These are phyloP conservation scores for Bacidia rubella DNA, from an alignment of 495 filamentous ascomycete genomes.

Conservation along the genomic window DNA sequence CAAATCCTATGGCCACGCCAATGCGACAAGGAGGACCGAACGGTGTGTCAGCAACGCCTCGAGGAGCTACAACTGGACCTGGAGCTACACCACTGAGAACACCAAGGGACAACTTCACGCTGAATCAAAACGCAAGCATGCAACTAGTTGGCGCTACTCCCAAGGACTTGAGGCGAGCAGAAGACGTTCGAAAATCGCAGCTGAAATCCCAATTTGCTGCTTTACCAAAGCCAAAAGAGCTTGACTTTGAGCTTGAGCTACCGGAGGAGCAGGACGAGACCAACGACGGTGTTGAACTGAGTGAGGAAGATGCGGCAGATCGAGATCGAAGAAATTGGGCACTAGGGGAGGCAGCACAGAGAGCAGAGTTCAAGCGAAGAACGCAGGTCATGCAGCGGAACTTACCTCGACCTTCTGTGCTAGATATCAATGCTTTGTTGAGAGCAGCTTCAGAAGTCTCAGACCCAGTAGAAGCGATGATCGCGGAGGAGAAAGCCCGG, in stretches of 20 bases:
- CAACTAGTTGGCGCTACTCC: slow-evolving; percentile 64
- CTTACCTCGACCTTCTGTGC: slow-evolving; percentile 60
- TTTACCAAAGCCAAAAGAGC: slow-evolving; percentile 82
- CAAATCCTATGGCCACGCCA: slow-evolving; percentile 90
- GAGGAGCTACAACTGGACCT: slow-evolving; percentile 38
- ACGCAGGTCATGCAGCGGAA: slow-evolving; percentile 80
- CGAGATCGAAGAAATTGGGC: slow-evolving; percentile 60
- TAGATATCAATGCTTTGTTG: slow-evolving; percentile 59
- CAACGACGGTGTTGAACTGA: slow-evolving; percentile 35
- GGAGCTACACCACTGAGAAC: slow-evolving; percentile 86
- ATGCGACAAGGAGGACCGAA: slow-evolving; percentile 50
- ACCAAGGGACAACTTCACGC: slow-evolving; percentile 74
- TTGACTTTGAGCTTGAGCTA: slow-evolving; percentile 81
- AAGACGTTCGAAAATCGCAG: slow-evolving; percentile 55
- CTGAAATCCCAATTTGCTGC: slow-evolving; percentile 57
- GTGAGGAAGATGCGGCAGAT: slow-evolving; percentile 73
- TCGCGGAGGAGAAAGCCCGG: slow-evolving; percentile 62
- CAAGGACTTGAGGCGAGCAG: slow-evolving; percentile 58
- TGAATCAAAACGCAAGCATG: slow-evolving; percentile 59
- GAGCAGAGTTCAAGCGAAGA: slow-evolving; percentile 65
- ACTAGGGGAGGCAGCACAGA: slow-evolving; percentile 54
- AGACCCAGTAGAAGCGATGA: slow-evolving; percentile 43
- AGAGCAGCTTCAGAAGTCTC: slow-evolving; percentile 39
- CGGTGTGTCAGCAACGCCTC: slow-evolving; percentile 60
- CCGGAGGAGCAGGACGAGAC: slow-evolving; percentile 70